Evolutionary conservation across 2,329 filamentous ascomycete genomes (phyloP).

Genomic region (Fusarium fujikuroi): DNA sequence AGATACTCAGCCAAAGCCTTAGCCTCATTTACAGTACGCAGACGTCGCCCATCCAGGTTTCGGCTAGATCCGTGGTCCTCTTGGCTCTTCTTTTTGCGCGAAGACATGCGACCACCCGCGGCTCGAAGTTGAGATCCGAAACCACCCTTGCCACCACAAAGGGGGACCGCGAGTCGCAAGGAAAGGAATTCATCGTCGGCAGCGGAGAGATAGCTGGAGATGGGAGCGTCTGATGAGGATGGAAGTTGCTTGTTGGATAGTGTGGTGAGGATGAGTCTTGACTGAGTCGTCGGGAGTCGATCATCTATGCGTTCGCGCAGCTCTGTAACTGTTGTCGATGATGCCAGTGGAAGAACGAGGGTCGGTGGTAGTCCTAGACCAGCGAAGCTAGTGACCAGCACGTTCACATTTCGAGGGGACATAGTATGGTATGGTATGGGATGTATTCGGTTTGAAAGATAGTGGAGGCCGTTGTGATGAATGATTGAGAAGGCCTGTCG

Average conservation of each 20-base stretch:
- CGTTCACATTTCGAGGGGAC: constrained; percentile 72
- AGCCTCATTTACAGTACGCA: constrained; percentile 93
- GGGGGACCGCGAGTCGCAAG: constrained; percentile 79
- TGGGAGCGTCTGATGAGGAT: constrained; percentile 60
- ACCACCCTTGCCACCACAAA: constrained; percentile 95
- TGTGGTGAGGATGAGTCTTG: constrained; percentile 82
- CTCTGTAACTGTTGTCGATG: constrained; percentile 72
- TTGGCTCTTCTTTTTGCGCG: constrained; percentile 85
- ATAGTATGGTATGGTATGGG: constrained; percentile 53
- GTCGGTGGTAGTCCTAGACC: constrained; percentile 87
- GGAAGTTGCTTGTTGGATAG: constrained; percentile 78
- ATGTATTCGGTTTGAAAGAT: background rate
- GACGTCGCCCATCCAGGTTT: constrained; percentile 88
- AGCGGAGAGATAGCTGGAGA: constrained; percentile 70
- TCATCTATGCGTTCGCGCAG: constrained; percentile 71
- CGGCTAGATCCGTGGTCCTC: constrained; percentile 91
- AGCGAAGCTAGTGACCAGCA: constrained; percentile 85
- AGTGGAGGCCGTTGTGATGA: background rate
- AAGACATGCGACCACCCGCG: constrained; percentile 97
- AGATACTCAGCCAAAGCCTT: constrained; percentile 96
- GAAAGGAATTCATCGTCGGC: constrained; percentile 77
- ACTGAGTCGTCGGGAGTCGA: constrained; percentile 67
- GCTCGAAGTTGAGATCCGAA: constrained; percentile 97
- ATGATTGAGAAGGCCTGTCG: background rate
- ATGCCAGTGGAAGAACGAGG: constrained; percentile 77